Evolutionary conservation across 805 yeast species (phyloP), one percentile per base, ranked within the genome.

Genomic region (Lipomyces sp.): DNA sequence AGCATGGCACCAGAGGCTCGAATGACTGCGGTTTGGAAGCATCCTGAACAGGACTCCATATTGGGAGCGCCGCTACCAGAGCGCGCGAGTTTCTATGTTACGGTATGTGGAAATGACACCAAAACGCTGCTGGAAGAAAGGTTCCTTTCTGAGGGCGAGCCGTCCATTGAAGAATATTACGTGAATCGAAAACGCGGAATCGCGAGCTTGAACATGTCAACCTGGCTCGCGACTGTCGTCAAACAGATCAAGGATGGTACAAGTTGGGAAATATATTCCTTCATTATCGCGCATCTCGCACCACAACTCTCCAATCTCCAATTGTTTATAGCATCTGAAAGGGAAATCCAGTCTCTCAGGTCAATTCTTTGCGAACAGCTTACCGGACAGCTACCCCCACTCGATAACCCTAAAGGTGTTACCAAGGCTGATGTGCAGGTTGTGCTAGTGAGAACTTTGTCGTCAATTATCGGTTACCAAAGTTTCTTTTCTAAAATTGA

Each of bases 261-360:
- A 18, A 83, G 84, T 66, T 90, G 94, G 95, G 94, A 89, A 68
- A 74, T 86, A 0, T 90, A 87, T 75, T 86, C 92, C 0, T 88
- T 81, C 72, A 76, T 86, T 0, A 79, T 88, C 80, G 85, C 89
- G 0, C 91, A 89, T 75, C 80, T 90, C 62, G 87, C 92, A 72
- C 85, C 90, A 0, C 96, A 90, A 72, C 73, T 90, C 37, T 80
- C 90, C 10, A 87, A 86, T 71, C 74, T 86, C 69, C 77, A 76
- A 13, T 77, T 90, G 7, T 88, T 88, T 69, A 75, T 78, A 42
- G 76, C 79, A 2, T 78, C 83, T 33, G 75, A 74, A n/a, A 76
- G 76, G 3, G 81, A 80, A 33, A 80, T 85, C 11, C 71, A 78
- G 51, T 73, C 77, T 24, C 76, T 86, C 29, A 80, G 84, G 64